These are phyloP conservation scores for Fusarium sterilihyphosum DNA, from an alignment of 2,329 filamentous ascomycete genomes.

Conservation along the genomic window DNA sequence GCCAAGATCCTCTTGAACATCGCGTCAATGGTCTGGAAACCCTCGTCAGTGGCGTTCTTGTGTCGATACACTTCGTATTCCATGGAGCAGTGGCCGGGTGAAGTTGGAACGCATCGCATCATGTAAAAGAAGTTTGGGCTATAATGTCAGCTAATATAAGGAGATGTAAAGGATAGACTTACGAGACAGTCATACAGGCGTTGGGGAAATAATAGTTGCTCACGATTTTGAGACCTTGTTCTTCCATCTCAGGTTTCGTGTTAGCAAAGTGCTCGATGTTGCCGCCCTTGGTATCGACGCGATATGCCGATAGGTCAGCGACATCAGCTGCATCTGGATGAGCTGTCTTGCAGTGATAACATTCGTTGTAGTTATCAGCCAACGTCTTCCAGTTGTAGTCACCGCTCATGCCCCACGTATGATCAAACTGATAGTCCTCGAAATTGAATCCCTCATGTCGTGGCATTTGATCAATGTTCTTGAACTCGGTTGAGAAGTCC, in stretches of 20 bases:
- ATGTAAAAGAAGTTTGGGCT: slow-evolving; percentile 33
- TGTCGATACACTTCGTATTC: slow-evolving; percentile 28
- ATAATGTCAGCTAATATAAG: slow-evolving; percentile 54
- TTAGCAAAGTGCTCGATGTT: slow-evolving; percentile 31
- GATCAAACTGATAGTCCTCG: slow-evolving; percentile 64
- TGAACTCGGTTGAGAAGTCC: slow-evolving; percentile 58
- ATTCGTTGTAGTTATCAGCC: slow-evolving; percentile 43
- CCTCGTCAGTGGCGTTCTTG: slow-evolving; percentile 5
- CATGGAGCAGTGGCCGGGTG: background rate
- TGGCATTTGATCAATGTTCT: slow-evolving; percentile 49
- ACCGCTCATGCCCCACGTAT: slow-evolving; percentile 63
- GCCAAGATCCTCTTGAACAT: slow-evolving; percentile 8
- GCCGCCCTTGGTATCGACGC: slow-evolving; percentile 13
- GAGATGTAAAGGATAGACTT: background rate
- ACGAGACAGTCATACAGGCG: slow-evolving; percentile 29
- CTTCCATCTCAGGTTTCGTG: background rate
- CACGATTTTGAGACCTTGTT: slow-evolving; percentile 15
- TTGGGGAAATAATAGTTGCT: slow-evolving; percentile 35
- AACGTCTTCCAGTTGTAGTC: slow-evolving; percentile 69
- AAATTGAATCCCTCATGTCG: slow-evolving; percentile 57
- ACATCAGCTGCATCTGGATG: slow-evolving; percentile 9
- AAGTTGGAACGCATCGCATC: slow-evolving; percentile 5
- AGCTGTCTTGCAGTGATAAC: slow-evolving; percentile 23
- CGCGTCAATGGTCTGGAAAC: background rate
- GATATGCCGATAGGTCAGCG: slow-evolving; percentile 4